A percentile compares a stretch with the other conserved stretches of the same genome.
phyloP scores from a whole-genome alignment of 2,329 filamentous ascomycete genomes.

The Claviceps spartinae region DNA sequence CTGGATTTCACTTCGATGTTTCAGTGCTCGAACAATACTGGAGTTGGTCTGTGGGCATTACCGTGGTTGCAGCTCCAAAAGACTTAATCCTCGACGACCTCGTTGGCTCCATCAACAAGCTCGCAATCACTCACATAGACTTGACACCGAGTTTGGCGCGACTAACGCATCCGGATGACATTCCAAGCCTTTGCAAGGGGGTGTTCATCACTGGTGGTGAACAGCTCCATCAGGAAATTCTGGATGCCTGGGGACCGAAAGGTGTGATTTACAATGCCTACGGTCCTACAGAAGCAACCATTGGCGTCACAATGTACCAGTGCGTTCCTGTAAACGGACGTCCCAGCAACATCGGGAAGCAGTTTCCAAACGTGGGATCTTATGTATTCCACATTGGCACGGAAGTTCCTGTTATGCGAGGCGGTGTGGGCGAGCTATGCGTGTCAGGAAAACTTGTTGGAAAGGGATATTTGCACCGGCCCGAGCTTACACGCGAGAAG shows the following conservation, averaged over 20 bases:
- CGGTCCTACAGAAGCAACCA: constrained; percentile 84
- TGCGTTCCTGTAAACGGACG: constrained; percentile 65
- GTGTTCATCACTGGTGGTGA: constrained; percentile 93
- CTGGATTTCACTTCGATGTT: constrained; percentile 89
- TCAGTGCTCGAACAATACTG: constrained; percentile 89
- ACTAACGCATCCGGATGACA: constrained; percentile 63
- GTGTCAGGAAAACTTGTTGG: constrained; percentile 78
- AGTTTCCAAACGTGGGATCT: constrained; percentile 78
- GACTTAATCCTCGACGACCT: constrained; percentile 81
- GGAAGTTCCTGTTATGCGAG: constrained; percentile 57
- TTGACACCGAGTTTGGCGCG: constrained; percentile 78
- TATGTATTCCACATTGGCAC: constrained; percentile 62
- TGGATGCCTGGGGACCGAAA: constrained; percentile 70
- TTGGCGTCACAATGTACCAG: constrained; percentile 83
- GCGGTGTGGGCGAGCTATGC: constrained; percentile 77
- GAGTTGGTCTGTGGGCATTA: constrained; percentile 86
- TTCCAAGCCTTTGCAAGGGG: constrained; percentile 64
- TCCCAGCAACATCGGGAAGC: constrained; percentile 74
- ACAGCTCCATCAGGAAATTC: constrained; percentile 73
- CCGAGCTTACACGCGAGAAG: constrained; percentile 60
- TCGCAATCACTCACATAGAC: constrained; percentile 81
- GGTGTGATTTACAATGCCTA: constrained; percentile 85
- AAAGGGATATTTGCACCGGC: constrained; percentile 73
- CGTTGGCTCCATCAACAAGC: constrained; percentile 52
- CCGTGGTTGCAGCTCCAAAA: constrained; percentile 66